phyloP scores from a whole-genome alignment of 2,329 filamentous ascomycete genomes.

The Triangularia setosa region DNA sequence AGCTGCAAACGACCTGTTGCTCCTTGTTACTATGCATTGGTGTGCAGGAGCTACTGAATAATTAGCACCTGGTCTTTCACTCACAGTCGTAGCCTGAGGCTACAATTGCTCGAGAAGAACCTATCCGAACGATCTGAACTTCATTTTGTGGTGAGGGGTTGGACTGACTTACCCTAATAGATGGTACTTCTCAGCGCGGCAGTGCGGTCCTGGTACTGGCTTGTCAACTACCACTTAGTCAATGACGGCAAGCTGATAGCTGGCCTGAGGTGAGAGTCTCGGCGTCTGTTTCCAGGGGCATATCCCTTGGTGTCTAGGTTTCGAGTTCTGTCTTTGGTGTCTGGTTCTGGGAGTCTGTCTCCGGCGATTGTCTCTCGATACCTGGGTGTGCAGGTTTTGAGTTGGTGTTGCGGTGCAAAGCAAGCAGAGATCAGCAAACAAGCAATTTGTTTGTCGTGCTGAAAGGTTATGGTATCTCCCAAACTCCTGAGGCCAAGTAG shows the following conservation, averaged over 20 bases:
- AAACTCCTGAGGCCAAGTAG: not conserved
- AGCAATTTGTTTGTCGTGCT: not conserved
- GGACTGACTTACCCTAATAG: not conserved
- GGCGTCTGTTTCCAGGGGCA: not conserved
- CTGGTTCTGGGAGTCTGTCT: not conserved
- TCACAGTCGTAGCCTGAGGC: not conserved
- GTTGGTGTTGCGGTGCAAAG: not conserved
- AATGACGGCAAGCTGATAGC: not conserved
- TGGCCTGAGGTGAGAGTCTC: not conserved
- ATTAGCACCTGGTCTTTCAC: not conserved
- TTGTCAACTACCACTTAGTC: not conserved
- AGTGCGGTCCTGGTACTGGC: not conserved
- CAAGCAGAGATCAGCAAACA: not conserved
- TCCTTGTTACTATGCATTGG: not conserved
- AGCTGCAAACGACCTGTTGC: not conserved
- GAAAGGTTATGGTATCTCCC: not conserved
- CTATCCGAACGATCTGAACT: not conserved
- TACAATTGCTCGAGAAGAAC: not conserved
- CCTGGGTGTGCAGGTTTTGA: not conserved
- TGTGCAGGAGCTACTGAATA: not conserved
- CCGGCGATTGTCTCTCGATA: not conserved
- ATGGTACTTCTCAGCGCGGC: not conserved
- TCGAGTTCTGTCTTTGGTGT: not conserved
- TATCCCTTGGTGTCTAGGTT: not conserved
- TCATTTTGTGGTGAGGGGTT: not conserved